Base-by-base conservation (phyloP, 352 stramenopile genomes). In the Aphanomyces stellatus region DNA sequence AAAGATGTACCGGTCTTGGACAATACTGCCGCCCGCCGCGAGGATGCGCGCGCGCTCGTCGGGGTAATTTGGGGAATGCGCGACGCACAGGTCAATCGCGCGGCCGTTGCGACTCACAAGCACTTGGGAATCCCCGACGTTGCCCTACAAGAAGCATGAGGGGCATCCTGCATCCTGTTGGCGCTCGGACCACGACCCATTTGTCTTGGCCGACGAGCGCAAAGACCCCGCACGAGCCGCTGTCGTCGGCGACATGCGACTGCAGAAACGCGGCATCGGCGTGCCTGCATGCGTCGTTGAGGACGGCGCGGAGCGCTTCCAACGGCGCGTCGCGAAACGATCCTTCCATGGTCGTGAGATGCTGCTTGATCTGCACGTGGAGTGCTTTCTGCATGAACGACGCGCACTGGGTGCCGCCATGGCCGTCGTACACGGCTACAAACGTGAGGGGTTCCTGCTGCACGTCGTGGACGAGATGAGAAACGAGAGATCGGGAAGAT, bases 1-100 rank as follows among this genome's bases (percentile, higher is more conserved):
- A 70, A 94, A 93, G 51, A 97, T 91, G 43, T 96, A 88, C 35
- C 87, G 74, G 42, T 85, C 87, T 53, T 96, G 90, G 3, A 85
- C 73, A 56, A 96, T 81, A 25, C 86, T 76, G 51, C 89, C 89
- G 49, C 93, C 91, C 33, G 86, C 86, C 4, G 80, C 74, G 4
- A 90, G 71, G 61, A 97, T 96, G 33, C 89, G 81, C 33, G 82
- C 78, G 43, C 84, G 80, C 73, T 97, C 89, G 55, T 69, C 77
- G 2, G 80, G 75, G 19, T 81, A 72, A 35, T 85, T 73, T 0
- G 86, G 86, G 8, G 83, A 89, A 74, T 94, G 86, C 22, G 82
- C 63, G 22, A 82, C 73, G 57, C 80, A 93, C 69, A 90, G 73
- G 61, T 84, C 71, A 19, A 69, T 76, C 4, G 86, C 84, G 2